Base-by-base conservation (phyloP, 2,329 filamentous ascomycete species). In the Phialemoniopsis sp. region DNA sequence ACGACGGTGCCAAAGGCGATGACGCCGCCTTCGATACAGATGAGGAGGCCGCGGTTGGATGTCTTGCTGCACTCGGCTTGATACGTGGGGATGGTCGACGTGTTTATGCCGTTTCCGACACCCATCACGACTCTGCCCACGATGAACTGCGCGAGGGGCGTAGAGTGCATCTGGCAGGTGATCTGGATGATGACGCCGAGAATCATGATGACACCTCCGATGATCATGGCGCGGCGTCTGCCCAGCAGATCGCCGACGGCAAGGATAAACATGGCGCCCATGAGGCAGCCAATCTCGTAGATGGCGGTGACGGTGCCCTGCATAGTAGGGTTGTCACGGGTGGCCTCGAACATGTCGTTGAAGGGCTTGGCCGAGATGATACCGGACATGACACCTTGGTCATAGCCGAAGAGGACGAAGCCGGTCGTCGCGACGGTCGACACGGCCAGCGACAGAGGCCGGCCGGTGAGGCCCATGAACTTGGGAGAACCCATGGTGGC, bases 351-450 rank as follows among this genome's bases (percentile, higher is more conserved):
- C 32, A 68, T 63, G 34, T 67, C 45, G 43, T 70, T 69, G 55
- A 76, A 78, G 7, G 65, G 64, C 1, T 62, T 56, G 4, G 72
- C 67, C 15, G 68, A 68, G 44, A 77, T 75, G 46, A 78, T 71
- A 6, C 73, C 72, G 39, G 61, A 66, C 73, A 77, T 93, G 48
- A 93, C 87, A 54, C 87, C 87, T 61, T 93, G 87, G 62, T 93
- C 67, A 47, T 45, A 41, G 31, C 39, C 39, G 31, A 45, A 39
- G 4, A 45, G 39, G 9, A 45, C 6, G 19, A 40, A 45, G 17
- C 76, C 78, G 37, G 76, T 80, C 2, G 80, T 82, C 5, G 79
- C 78, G 18, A 84, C 70, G 14, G 72, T 69, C 2, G 80, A 80
- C 36, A 85, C 70, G 30, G 70, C 63, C 44, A 80, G 50, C 14